A percentile compares a stretch with the other conserved stretches of the same genome.
Evolutionary conservation across 179 eudicot genomes (phyloP).

Genomic region (Spinacia oleracea): DNA sequence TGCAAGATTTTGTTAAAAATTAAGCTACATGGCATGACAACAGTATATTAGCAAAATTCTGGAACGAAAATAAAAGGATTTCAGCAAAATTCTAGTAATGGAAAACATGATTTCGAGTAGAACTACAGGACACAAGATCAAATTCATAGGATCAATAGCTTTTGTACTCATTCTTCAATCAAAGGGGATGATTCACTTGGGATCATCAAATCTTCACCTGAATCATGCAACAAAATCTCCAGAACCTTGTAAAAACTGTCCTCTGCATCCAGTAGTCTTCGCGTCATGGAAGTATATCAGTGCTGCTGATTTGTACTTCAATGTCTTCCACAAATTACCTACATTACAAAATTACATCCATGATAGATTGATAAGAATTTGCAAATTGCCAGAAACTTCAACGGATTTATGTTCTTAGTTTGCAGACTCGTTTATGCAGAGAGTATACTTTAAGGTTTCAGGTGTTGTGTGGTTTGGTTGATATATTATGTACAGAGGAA

Average conservation of each 20-base stretch:
- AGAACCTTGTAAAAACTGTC: neutral
- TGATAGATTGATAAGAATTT: neutral
- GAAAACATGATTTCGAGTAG: neutral
- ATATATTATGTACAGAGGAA: neutral
- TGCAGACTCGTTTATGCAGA: neutral
- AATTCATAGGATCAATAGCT: neutral
- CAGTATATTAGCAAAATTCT: neutral
- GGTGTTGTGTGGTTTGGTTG: neutral
- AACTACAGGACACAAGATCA: neutral
- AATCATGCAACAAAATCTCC: neutral
- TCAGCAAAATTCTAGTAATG: neutral
- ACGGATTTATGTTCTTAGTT: neutral
- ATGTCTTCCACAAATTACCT: slow-evolving; percentile 18
- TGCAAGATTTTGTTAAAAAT: neutral
- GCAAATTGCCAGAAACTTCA: neutral
- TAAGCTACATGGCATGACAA: neutral
- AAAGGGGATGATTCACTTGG: neutral
- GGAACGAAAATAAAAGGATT: neutral
- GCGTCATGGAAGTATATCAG: neutral
- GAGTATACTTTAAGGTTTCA: neutral
- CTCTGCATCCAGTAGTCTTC: neutral
- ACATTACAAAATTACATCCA: neutral
- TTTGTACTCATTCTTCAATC: neutral
- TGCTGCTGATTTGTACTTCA: neutral
- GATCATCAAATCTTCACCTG: neutral